A percentile compares a stretch with the other conserved stretches of the same genome.
phyloP scores from a whole-genome alignment of 257 asterid genomes.

The Solanum microdontum region DNA sequence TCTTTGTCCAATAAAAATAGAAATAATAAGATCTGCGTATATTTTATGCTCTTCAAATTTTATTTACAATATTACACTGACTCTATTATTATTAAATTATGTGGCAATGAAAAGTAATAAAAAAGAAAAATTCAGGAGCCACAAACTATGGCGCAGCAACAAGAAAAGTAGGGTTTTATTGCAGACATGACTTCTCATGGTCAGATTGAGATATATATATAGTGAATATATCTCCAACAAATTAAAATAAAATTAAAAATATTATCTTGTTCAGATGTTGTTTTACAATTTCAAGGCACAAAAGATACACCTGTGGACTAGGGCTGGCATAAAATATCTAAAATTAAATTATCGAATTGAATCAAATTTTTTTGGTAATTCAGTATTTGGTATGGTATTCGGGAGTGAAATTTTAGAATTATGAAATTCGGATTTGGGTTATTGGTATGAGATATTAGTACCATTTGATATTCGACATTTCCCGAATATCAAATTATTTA shows the following conservation, averaged over 20 bases:
- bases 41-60: too few relatives aligned
- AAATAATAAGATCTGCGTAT: rapidly evolving
- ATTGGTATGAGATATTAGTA: too few relatives aligned
- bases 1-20: background rate
- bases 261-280: background rate
- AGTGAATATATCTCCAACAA: background rate
- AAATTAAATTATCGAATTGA: too few relatives aligned
- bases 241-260: background rate
- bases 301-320: background rate
- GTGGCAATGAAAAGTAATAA: background rate
- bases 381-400: too few relatives aligned
- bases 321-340: too few relatives aligned
- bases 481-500: too few relatives aligned
- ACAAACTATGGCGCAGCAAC: background rate
- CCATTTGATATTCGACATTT: too few relatives aligned
- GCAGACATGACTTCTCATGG: background rate
- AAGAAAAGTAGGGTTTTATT: background rate
- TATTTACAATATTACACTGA: rapidly evolving
- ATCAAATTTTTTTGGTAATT: too few relatives aligned
- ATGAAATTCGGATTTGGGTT: too few relatives aligned
- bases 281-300: background rate
- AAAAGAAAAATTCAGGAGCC: background rate
- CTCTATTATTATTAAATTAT: background rate
- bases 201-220: background rate
- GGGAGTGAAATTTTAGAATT: too few relatives aligned